phyloP scores from a whole-genome alignment of 2,329 filamentous ascomycete species.

The Penicillium glabrum region DNA sequence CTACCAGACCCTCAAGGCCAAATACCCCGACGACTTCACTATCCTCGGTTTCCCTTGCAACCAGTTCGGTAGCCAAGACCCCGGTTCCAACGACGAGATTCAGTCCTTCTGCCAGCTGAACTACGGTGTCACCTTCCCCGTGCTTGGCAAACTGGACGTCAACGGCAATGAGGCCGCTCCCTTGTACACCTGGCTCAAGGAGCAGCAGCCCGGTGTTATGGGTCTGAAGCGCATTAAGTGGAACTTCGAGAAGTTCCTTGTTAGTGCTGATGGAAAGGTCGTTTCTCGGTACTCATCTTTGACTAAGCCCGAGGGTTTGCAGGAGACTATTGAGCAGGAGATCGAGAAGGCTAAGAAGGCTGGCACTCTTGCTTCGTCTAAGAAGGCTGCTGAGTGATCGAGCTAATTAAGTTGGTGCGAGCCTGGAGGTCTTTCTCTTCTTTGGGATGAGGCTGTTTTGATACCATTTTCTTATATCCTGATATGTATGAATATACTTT shows the following conservation, averaged over 20 bases:
- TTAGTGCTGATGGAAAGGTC: slow-evolving; percentile 82
- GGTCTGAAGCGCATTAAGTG: slow-evolving; percentile 93
- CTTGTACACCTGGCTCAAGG: slow-evolving; percentile 73
- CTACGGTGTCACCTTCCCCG: slow-evolving; percentile 89
- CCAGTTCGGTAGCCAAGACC: slow-evolving; percentile 91
- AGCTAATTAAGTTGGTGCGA: slow-evolving; percentile 26
- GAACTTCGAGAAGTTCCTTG: slow-evolving; percentile 99
- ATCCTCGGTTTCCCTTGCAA: slow-evolving; percentile 98
- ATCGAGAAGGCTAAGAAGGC: slow-evolving; percentile 57
- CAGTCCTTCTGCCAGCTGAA: slow-evolving; percentile 86
- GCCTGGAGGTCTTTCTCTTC: not conserved
- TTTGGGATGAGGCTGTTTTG: not conserved
- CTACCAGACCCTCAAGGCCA: slow-evolving; percentile 72
- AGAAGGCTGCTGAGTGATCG: slow-evolving; percentile 15
- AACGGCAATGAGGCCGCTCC: slow-evolving; percentile 82
- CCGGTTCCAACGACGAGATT: slow-evolving; percentile 77
- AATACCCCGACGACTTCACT: slow-evolving; percentile 73
- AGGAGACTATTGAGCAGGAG: slow-evolving; percentile 73
- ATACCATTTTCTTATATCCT: not conserved
- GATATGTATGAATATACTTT: not conserved
- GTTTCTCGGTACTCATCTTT: slow-evolving; percentile 83
- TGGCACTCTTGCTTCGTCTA: slow-evolving; percentile 27
- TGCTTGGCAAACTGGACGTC: slow-evolving; percentile 89
- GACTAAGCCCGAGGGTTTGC: slow-evolving; percentile 79
- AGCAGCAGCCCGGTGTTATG: slow-evolving; percentile 73